A percentile compares a stretch with the other conserved stretches of the same genome.
Conservation (phyloP, 805 yeast genomes). For the Lachancea fermentati region DNA sequence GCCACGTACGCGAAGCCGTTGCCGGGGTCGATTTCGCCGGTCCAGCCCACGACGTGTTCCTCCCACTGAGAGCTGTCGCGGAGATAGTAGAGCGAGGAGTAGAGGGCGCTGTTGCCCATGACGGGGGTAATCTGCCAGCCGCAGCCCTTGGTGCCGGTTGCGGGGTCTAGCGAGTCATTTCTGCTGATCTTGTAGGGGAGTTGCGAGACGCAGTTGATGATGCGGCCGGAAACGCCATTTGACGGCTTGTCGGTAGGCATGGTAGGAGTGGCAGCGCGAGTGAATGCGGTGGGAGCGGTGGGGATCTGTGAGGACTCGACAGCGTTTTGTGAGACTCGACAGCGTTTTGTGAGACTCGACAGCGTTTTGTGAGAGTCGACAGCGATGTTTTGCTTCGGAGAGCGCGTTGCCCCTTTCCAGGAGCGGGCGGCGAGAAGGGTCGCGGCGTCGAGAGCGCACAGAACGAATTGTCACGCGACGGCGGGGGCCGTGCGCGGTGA, state of each 20-base stretch:
- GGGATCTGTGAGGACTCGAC: no score
- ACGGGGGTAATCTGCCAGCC: conserved; percentile 56
- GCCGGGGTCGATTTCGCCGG: conserved; percentile 66
- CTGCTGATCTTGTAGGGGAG: conserved; percentile 31
- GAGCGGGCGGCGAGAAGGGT: no score
- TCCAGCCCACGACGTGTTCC: conserved; percentile 87
- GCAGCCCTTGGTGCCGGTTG: not conserved
- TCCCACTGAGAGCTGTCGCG: conserved; percentile 72
- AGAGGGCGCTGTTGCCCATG: conserved; percentile 81
- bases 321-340: no score
- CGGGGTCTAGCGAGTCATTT: conserved; percentile 23
- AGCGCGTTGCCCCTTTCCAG: no score
- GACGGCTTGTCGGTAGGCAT: not conserved
- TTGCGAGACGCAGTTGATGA: conserved; percentile 34
- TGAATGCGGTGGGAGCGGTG: no score
- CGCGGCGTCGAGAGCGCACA: no score
- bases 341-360: no score
- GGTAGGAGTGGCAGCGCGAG: not conserved
- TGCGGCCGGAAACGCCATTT: conserved; percentile 16
- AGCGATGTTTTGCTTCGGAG: no score
- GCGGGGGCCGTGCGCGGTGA: no score
- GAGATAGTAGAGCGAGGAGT: conserved; percentile 65
- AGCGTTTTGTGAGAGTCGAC: no score
- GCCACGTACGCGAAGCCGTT: conserved; percentile 12
- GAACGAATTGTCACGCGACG: no score